Conservation (phyloP, 140 eudicot genomes). For the Flaveria floridana region DNA sequence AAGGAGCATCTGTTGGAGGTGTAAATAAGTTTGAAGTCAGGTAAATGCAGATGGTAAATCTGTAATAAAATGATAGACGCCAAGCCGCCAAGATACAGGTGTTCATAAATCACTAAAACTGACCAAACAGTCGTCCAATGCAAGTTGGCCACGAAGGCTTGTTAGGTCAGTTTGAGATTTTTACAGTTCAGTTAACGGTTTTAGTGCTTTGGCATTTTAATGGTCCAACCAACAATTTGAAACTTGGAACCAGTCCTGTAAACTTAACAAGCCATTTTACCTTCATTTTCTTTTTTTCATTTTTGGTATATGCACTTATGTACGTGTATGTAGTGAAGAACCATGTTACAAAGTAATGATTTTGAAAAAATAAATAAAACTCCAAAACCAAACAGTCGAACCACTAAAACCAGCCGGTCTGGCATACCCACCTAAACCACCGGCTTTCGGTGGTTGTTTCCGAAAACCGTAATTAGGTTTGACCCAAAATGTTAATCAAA, state of each 20-base stretch:
- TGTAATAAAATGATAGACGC: background rate
- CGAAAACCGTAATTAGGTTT: background rate
- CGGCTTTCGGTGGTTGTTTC: background rate
- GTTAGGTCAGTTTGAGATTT: background rate
- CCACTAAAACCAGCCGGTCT: background rate
- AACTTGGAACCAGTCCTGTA: background rate
- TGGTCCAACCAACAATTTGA: background rate
- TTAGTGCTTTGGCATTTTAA: background rate
- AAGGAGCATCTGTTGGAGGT: conserved; percentile 62
- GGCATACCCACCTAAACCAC: background rate
- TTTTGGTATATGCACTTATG: background rate
- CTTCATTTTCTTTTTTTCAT: background rate
- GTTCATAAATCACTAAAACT: background rate
- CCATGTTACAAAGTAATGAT: background rate
- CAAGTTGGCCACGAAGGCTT: background rate
- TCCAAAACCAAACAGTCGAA: background rate
- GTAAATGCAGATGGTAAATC: background rate
- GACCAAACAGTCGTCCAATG: background rate
- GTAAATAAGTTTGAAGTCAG: conserved; percentile 14
- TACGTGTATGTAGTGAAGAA: background rate
- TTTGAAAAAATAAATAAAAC: background rate
- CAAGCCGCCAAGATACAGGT: background rate
- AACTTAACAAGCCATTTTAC: background rate
- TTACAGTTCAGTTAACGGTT: background rate
- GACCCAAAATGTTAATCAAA: background rate